A percentile compares a stretch with the other conserved stretches of the same genome.
phyloP scores from a whole-genome alignment of 2,329 filamentous ascomycete species.

The Aspergillus hiratsukae region DNA sequence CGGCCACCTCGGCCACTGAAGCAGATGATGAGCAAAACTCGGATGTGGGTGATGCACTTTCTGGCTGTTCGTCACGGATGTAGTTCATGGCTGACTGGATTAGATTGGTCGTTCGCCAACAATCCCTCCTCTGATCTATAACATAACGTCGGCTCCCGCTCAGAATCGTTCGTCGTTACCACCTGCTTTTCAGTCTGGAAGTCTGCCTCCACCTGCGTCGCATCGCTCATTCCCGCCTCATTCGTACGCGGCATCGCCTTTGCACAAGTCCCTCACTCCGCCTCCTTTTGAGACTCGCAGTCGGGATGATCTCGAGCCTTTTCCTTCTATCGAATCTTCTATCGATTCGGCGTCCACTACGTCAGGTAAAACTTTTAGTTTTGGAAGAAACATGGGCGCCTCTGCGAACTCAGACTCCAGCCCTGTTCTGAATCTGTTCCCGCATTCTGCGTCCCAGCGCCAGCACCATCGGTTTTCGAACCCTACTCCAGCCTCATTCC shows the following conservation, averaged over 20 bases:
- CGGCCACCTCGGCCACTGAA: constrained; percentile 86
- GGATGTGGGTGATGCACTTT: constrained; percentile 61
- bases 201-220: constrained; percentile 35
- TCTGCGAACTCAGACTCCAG: constrained; percentile 66
- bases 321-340: constrained; percentile 82
- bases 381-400: constrained; percentile 58
- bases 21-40: constrained; percentile 75
- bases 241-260: constrained; percentile 76
- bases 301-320: constrained; percentile 63
- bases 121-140: constrained; percentile 35
- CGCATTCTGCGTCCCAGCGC: constrained; percentile 30
- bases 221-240: constrained; percentile 43
- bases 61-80: background rate
- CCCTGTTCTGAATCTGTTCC: constrained; percentile 44
- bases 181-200: constrained; percentile 51
- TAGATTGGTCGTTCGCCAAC: constrained; percentile 39
- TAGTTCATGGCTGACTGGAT: constrained; percentile 44
- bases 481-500: constrained; percentile 51
- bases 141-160: constrained; percentile 38
- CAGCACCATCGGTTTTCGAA: constrained; percentile 41
- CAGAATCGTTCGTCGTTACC: constrained; percentile 60
- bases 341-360: constrained; percentile 50
- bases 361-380: constrained; percentile 65
- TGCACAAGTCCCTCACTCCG: constrained; percentile 86
- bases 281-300: constrained; percentile 59